phyloP scores from a whole-genome alignment of 345 rosid species.

The Orychophragmus violaceus region DNA sequence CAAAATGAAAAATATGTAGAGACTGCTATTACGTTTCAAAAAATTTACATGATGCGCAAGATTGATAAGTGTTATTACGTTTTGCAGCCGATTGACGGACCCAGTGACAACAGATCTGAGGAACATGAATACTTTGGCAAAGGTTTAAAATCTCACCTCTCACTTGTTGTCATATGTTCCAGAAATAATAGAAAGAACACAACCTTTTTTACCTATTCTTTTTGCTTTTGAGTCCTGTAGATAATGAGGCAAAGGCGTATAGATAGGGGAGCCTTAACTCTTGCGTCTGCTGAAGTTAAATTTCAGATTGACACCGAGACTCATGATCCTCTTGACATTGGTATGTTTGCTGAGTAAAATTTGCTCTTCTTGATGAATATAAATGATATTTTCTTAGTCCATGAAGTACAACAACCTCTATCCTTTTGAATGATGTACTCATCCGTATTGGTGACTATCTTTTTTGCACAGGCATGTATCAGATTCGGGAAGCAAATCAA shows the following conservation, averaged over 20 bases:
- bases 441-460: slow-evolving; percentile 11
- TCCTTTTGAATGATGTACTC: neutral
- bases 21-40: too few species aligned
- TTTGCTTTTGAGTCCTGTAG: slow-evolving; percentile 40
- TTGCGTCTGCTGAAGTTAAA: slow-evolving; percentile 98
- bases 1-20: too few species aligned
- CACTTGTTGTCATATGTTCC: neutral
- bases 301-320: slow-evolving; percentile 98
- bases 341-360: slow-evolving; percentile 34
- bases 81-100: slow-evolving; percentile 81
- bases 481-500: slow-evolving; percentile 98
- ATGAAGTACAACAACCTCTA: neutral
- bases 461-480: slow-evolving; percentile 80
- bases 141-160: slow-evolving; percentile 41
- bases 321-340: slow-evolving; percentile 97
- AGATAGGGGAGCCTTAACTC: slow-evolving; percentile 93
- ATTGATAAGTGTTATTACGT: slow-evolving; percentile 12
- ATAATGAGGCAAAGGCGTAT: slow-evolving; percentile 93
- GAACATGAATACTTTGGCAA: slow-evolving; percentile 92
- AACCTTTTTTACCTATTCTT: neutral
- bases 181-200: slow-evolving; percentile 4
- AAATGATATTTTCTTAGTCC: neutral
- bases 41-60: neutral
- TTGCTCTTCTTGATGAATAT: neutral
- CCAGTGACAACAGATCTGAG: slow-evolving; percentile 80